Evolutionary conservation across 2,329 filamentous ascomycete species (phyloP), one percentile per base, ranked within the genome.

Genomic region (Colletotrichum paranaense): DNA sequence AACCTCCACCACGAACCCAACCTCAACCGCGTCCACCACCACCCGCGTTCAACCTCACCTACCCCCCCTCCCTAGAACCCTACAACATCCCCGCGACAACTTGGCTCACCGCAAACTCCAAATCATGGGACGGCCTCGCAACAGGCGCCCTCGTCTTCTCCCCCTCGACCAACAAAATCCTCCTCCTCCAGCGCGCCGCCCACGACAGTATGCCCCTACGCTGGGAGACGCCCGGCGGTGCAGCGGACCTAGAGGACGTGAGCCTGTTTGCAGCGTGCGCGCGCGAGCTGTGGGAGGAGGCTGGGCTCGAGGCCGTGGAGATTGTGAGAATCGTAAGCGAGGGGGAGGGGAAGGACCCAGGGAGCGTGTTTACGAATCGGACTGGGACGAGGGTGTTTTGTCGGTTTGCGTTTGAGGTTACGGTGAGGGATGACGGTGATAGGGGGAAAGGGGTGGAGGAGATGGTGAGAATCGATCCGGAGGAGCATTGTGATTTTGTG

Each of bases 161-260:
- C 19, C 75, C 52, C 52, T 75, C 7, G 68, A 77, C 67, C 79
- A 80, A 77, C 67, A 79, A 80, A 49, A 77, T 88, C 59, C 84
- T 88, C 2, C 83, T 88, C 24, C 76, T 88, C 11, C 86, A 87
- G 76, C 85, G 86, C 76, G 83, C 85, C 32, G 74, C 81, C 6
- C 78, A 82, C 75, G 86, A 88, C 78, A 84, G 79, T 67, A 83
- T 84, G 79, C 86, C 87, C 3, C 78, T 82, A 68, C 78, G 75
- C 4, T 89, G 87, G 87, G 87, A 89, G 71, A 74, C 83, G 0
- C 87, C 87, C 1, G 87, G 87, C 26, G 87, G 87, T n/a, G 84
- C 80, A 1, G 83, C 83, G 53, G 87, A 88, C 62, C 63, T 77
- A 0, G 78, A 79, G 0, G 86, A 88, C 73, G 57, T 73, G 6